Conservation (phyloP, 306 rosid species). For the Quercus parvula region DNA sequence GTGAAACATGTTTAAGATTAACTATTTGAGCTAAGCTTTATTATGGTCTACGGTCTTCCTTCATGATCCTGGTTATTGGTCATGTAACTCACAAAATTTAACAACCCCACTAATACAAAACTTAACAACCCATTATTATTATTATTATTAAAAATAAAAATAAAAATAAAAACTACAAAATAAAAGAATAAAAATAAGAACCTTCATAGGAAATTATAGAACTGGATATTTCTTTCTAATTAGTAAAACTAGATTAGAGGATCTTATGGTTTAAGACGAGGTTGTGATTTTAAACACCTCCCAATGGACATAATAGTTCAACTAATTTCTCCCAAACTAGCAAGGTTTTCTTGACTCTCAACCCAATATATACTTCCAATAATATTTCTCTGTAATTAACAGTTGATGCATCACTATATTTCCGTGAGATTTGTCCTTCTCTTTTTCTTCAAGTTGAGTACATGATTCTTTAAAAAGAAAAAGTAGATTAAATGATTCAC, state of each 20-base stretch:
- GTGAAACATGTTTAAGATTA: background rate
- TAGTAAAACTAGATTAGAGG: background rate
- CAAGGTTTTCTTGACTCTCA: too few relatives aligned
- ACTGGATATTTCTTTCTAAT: background rate
- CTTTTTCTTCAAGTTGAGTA: too few relatives aligned
- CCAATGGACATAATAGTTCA: too few relatives aligned
- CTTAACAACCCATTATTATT: background rate
- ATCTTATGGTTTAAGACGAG: background rate
- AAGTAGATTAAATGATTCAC: background rate
- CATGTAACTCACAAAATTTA: background rate
- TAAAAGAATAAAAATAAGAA: background rate
- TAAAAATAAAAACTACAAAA: too few relatives aligned
- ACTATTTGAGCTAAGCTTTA: background rate
- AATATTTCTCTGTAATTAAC: too few relatives aligned
- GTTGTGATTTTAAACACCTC: background rate
- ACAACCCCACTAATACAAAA: too few relatives aligned
- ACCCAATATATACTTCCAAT: too few relatives aligned
- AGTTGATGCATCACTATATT: background rate
- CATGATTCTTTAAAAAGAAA: too few relatives aligned
- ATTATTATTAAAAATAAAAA: background rate
- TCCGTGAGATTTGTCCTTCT: too few relatives aligned
- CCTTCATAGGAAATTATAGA: background rate
- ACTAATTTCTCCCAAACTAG: too few relatives aligned
- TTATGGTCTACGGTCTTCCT: background rate
- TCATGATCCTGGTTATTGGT: background rate